A percentile compares a stretch with the other conserved stretches of the same genome.
phyloP scores from a whole-genome alignment of 2,329 filamentous ascomycete species.

The Torrubiellomyces zombiae region DNA sequence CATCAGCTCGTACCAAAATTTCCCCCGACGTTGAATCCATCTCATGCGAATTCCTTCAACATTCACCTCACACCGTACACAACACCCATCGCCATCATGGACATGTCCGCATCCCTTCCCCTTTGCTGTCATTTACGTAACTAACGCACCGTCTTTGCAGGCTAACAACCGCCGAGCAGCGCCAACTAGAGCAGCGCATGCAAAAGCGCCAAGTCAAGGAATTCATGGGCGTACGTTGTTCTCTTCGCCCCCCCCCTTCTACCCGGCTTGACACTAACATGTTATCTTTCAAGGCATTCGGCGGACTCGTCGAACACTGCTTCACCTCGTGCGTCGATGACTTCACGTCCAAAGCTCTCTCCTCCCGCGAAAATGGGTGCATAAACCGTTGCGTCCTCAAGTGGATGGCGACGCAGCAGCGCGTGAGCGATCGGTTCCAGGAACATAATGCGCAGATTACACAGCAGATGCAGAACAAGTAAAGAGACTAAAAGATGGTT shows the following conservation, averaged over 20 bases:
- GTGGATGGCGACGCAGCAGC: constrained; percentile 80
- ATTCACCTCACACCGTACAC: neutral
- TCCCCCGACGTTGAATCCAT: constrained; percentile 6
- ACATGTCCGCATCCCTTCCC: constrained; percentile 4
- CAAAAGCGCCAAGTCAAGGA: constrained; percentile 98
- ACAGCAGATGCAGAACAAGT: constrained; percentile 32
- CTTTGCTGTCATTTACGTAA: neutral
- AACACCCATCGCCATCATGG: constrained; percentile 5
- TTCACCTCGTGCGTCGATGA: constrained; percentile 96
- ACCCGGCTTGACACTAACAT: constrained; percentile 1
- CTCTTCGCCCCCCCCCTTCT: constrained; percentile 2
- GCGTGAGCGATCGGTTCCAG: constrained; percentile 79
- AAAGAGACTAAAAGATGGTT: no score
- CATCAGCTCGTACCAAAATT: constrained; percentile 17
- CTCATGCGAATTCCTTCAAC: constrained; percentile 3
- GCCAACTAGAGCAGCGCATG: constrained; percentile 85
- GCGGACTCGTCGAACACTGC: constrained; percentile 55
- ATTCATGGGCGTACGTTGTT: constrained; percentile 73
- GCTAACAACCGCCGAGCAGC: constrained; percentile 67
- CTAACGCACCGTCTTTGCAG: constrained; percentile 19
- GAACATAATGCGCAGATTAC: constrained; percentile 48
- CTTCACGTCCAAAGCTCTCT: constrained; percentile 93
- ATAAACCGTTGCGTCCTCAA: constrained; percentile 92
- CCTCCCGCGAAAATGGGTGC: constrained; percentile 76
- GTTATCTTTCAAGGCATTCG: constrained; percentile 16